These are phyloP conservation scores for Sporisorium reilianum DNA, from an alignment of 1,284 basidiomycete species.

Conservation along the genomic window DNA sequence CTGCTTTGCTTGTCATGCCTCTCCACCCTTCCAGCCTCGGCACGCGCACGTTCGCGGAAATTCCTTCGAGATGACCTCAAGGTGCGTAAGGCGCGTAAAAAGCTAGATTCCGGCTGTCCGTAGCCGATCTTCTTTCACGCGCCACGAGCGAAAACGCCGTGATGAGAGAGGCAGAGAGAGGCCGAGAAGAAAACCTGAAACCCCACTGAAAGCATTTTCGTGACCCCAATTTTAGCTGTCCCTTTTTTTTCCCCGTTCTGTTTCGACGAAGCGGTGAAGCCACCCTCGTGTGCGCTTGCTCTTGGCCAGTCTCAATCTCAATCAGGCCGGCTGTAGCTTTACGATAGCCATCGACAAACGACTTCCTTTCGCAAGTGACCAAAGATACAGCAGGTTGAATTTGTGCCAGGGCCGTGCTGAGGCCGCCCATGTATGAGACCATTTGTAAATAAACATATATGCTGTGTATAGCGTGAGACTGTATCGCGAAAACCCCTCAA, in stretches of 20 bases:
- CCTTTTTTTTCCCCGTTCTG: background rate
- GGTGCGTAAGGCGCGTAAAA: constrained; percentile 10
- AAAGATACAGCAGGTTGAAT: constrained; percentile 7
- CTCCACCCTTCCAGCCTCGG: constrained; percentile 18
- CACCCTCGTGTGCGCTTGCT: too few species aligned
- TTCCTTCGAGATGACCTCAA: constrained; percentile 39
- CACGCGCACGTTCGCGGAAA: constrained; percentile 15
- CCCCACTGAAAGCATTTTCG: background rate
- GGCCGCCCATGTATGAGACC: constrained; percentile 9
- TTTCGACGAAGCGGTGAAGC: too few species aligned
- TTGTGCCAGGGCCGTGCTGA: background rate
- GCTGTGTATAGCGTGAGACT: constrained; percentile 7
- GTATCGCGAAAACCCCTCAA: constrained; percentile 8
- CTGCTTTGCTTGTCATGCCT: constrained; percentile 13
- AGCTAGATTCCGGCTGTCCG: background rate
- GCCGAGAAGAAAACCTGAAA: background rate
- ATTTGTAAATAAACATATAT: constrained; percentile 15
- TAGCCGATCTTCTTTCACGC: background rate
- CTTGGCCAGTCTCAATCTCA: too few species aligned
- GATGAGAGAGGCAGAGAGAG: too few species aligned
- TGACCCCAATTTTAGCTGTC: background rate
- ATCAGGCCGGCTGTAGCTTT: background rate
- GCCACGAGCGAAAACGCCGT: background rate
- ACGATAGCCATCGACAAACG: background rate
- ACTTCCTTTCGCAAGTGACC: background rate